phyloP scores from a whole-genome alignment of 2,329 filamentous ascomycete species.

The Verticillium tricorpus region DNA sequence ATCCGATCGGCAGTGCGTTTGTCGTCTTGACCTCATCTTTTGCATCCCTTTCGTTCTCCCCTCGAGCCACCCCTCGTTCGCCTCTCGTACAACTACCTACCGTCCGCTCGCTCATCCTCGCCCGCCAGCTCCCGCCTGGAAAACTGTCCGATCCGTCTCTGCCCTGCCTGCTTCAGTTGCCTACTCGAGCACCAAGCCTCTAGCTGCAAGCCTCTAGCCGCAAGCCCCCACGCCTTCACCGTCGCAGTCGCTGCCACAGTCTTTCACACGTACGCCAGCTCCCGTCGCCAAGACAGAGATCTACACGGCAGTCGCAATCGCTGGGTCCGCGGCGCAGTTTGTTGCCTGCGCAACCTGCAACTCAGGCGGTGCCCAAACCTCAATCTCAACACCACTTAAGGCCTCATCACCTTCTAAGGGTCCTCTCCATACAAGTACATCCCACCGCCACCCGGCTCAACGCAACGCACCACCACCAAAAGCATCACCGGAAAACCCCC shows the following conservation, averaged over 20 bases:
- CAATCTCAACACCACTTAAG: not conserved
- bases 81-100: not conserved
- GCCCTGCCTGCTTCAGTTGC: not conserved
- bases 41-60: not conserved
- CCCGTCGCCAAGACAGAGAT: not conserved
- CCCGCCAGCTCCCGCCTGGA: not conserved
- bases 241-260: too few species aligned
- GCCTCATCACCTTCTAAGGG: not conserved
- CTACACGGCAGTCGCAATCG: not conserved
- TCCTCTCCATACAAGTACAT: not conserved
- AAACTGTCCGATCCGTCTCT: too few species aligned
- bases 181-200: too few species aligned
- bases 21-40: not conserved
- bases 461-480: not conserved
- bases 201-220: too few species aligned
- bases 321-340: not conserved
- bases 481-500: not conserved
- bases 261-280: too few species aligned
- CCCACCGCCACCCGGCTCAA: not conserved
- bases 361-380: not conserved
- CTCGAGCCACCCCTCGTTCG: not conserved
- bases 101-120: not conserved
- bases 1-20: not conserved
- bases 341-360: not conserved
- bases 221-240: too few species aligned